Base-by-base conservation (phyloP, 202 grass and related monocot genomes). In the Schoenoplectus tabernaemontani region DNA sequence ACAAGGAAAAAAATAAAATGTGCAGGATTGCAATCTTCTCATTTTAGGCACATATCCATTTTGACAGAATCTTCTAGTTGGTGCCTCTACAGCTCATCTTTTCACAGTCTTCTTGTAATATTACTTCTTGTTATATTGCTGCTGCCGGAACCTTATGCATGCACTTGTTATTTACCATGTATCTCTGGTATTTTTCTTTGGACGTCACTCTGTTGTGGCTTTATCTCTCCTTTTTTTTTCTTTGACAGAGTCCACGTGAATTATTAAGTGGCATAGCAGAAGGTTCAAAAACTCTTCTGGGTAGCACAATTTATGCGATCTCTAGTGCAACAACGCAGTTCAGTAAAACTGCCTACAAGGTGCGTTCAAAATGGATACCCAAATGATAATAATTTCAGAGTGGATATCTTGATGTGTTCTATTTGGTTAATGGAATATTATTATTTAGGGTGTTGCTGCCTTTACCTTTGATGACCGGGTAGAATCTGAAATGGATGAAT, bases 391-490 rank as follows among this genome's bases (percentile, higher is more conserved):
- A 22, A 9, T 37, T 42, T 82, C 81, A 19, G 81, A 78, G 54
- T 78, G 38, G 79, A 66, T n/a, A 10, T 77, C 59, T 78, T 30
- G 9, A 43, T 75, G 34, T 76, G 2, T 58, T 50, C 64, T 81
- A 62, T 66, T 80, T 51, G 67, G 1, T 70, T 9, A 61, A 61
- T 59, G 22, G 57, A 50, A 59, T 68, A 57, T 87, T 62, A 34
- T 68, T 57, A 82, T 73, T 86, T 85, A 98, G 95, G 95, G 95
- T 48, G 89, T 98, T 82, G 86, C 90, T 84, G 95, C 91, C 1
- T 89, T 98, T 86, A 92, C 95, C 57, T 98, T 92, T 90, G 91
- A 98, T 79, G 91, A 94, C 66, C 89, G 90, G 65, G 63, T 82
- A 16, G 66, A 84, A 79, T 88, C 86, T 82, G 86, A 90, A 86